Base-by-base conservation (phyloP, 768 basidiomycete species). In the Boletus rufocinnamomeus region DNA sequence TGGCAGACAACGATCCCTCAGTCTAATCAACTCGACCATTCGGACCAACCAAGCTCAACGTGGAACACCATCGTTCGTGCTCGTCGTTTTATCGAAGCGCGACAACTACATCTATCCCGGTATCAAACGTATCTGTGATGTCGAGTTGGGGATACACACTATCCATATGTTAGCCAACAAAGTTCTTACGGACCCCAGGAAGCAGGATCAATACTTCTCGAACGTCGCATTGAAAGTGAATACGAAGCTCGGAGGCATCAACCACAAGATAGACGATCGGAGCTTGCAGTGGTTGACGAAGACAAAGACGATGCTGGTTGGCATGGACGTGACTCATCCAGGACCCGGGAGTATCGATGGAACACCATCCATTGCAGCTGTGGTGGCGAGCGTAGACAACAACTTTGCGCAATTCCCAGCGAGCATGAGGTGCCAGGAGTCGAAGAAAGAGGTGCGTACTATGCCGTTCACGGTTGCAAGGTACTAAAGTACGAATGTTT, bases 301-400 rank as follows among this genome's bases (percentile, higher is more conserved):
- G 70, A 78, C 80, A 62, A 80, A 80, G 52, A 93, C 91, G 11
- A 93, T 94, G 87, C 75, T 94, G 67, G 85, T 94, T 3, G 92
- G 92, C 0, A 89, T 91, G 61, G 91, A 93, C 66, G 89, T 91
- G 0, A 93, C 89, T 0, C 91, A 93, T 61, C 89, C 91, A 4
- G 82, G 88, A 2, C 87, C 88, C 1, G 79, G 74, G 8, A 88
- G 87, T 62, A 69, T 77, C 50, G 79, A 79, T 4, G 92, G 91
- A 3, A 86, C 90, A 1, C 92, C 92, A 3, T 91, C 89, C 1
- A 88, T 94, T 45, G 89, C 89, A 0, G 91, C 90, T 0, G 87
- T 93, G 9, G 92, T 93, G 3, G 91, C 88, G 0, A 93, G 84
- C 57, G 76, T 84, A 2, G 90, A 93, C 65, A 74, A 76, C 27